Base-by-base conservation (phyloP, 441 rosid genomes). In the Macaranga tanarius region DNA sequence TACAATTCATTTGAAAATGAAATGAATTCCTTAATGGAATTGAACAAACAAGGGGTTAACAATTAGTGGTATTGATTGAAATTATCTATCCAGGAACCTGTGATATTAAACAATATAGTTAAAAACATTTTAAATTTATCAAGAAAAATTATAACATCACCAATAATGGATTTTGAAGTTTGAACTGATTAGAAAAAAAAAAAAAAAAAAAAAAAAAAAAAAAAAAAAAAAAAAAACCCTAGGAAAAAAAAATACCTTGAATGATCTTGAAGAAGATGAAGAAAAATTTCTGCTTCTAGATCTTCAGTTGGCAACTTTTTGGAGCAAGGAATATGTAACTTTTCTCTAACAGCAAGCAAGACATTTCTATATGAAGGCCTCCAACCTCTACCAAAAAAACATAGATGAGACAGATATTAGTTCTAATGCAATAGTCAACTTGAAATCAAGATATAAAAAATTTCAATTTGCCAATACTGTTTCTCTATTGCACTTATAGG, bases 251-350 rank as follows among this genome's bases (percentile, higher is more conserved):
- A 59, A 28, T 84, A 94, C 98, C 96, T 92, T 0, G 86, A 80
- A 77, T 76, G 86, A 45, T 88, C 86, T 76, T 85, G 81, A 72
- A 94, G 74, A 54, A 92, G 87, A 74, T 88, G 87, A 69, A 95
- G 97, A 84, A 95, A 95, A 62, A 90, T 86, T 79, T 95, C 99
- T 16, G 87, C 92, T 86, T 95, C 97, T 23, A 90, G 79, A 77
- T 95, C 95, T 82, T 90, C 91, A 3, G 95, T 87, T 40, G 89
- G 79, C 86, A 92, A 83, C 70, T 88, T 90, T 73, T 79, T 84
- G 22, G 99, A 89, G 87, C 99, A 93, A 82, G 88, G 80, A 81
- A 95, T 72, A 47, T 62, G 83, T 67, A 95, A 76, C 71, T 86
- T 83, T 75, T 87, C 82, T 78, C 92, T 88, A 71, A 90, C 92